Conservation (phyloP, 2,329 filamentous ascomycete species). For the Pyrenophora teres region DNA sequence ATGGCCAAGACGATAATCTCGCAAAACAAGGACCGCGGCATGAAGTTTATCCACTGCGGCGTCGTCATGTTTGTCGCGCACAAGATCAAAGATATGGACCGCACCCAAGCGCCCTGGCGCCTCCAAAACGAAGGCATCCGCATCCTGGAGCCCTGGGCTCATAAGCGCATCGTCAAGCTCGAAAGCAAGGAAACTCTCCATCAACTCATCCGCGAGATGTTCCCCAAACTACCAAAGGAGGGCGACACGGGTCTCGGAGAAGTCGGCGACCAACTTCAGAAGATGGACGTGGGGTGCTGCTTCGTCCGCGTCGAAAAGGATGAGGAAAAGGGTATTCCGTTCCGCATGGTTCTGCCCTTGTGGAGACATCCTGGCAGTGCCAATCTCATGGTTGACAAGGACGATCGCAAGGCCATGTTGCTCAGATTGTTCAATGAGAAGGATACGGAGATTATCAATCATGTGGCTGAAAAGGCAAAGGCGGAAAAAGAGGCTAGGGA, state of each 20-base stretch:
- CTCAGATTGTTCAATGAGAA: slow-evolving; percentile 89
- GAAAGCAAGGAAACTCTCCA: slow-evolving; percentile 77
- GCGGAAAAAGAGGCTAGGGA: slow-evolving; percentile 24
- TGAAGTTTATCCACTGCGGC: slow-evolving; percentile 95
- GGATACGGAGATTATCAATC: slow-evolving; percentile 68
- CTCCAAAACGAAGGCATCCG: slow-evolving; percentile 94
- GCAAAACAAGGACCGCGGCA: slow-evolving; percentile 84
- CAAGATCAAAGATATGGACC: slow-evolving; percentile 91
- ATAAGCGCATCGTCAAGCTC: slow-evolving; percentile 77
- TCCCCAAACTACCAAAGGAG: slow-evolving; percentile 80
- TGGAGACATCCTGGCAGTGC: slow-evolving; percentile 92
- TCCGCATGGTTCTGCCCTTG: slow-evolving; percentile 85
- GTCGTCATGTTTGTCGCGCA: slow-evolving; percentile 83
- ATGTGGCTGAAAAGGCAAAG: slow-evolving; percentile 42
- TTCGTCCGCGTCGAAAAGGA: slow-evolving; percentile 83
- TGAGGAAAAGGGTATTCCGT: slow-evolving; percentile 66
- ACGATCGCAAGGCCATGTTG: slow-evolving; percentile 89
- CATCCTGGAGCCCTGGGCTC: slow-evolving; percentile 89
- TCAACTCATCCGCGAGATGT: slow-evolving; percentile 91
- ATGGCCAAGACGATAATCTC: slow-evolving; percentile 83
- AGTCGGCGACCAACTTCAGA: slow-evolving; percentile 79
- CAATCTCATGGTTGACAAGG: slow-evolving; percentile 98
- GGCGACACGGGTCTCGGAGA: slow-evolving; percentile 79
- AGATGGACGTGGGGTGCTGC: slow-evolving; percentile 87
- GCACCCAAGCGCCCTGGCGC: slow-evolving; percentile 87